These are phyloP conservation scores for Tricholomella constricta DNA, from an alignment of 768 basidiomycete species.

Conservation along the genomic window DNA sequence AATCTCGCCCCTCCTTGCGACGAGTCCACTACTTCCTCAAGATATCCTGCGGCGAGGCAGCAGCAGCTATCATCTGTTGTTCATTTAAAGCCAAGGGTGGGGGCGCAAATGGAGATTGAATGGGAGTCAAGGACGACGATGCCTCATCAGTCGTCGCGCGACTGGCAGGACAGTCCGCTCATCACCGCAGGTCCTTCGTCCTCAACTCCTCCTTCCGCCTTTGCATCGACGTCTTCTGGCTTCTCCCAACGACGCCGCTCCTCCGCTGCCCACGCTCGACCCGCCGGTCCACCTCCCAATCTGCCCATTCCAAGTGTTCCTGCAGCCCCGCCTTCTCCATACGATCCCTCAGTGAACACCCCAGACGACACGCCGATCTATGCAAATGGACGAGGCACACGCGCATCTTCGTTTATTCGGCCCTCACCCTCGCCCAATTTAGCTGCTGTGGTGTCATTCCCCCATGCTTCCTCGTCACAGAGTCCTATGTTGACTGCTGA, in stretches of 20 bases:
- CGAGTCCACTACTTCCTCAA: neutral
- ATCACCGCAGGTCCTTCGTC: constrained; percentile 34
- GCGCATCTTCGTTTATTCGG: constrained; percentile 39
- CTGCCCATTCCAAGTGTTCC: constrained; percentile 76
- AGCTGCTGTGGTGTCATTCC: constrained; percentile 62
- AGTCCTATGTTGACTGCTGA: constrained; percentile 22
- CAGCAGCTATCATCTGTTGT: neutral
- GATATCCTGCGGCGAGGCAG: neutral
- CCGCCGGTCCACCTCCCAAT: constrained; percentile 71
- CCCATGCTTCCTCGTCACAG: constrained; percentile 38
- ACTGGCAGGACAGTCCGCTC: constrained; percentile 37
- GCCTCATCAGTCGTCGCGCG: constrained; percentile 31
- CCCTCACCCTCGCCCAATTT: constrained; percentile 49
- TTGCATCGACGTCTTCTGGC: constrained; percentile 27
- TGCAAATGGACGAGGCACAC: constrained; percentile 27
- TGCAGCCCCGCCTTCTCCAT: constrained; percentile 24
- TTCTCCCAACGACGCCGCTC: constrained; percentile 66
- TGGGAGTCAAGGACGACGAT: constrained; percentile 33
- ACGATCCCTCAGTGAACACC: constrained; percentile 23
- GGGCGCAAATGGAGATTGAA: constrained; percentile 39
- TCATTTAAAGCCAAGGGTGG: neutral
- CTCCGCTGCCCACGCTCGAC: constrained; percentile 61
- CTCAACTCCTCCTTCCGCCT: constrained; percentile 31
- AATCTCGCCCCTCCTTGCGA: neutral
- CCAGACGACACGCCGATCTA: constrained; percentile 23